Conservation (phyloP, 1,139 yeast genomes). For the Pneumocystis sp. region DNA sequence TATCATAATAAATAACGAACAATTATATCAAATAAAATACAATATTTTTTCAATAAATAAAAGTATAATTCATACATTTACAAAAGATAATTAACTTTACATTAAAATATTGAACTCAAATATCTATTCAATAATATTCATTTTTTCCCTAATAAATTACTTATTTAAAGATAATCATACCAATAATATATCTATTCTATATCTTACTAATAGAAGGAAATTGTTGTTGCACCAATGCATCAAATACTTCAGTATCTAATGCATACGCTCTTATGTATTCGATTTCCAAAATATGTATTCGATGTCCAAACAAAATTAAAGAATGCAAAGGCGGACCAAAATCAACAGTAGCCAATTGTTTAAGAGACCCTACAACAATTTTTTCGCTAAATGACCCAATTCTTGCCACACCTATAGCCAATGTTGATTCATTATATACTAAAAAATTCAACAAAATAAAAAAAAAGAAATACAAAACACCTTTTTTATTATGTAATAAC, state of each 20-base stretch:
- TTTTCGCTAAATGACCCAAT: slow-evolving; percentile 73
- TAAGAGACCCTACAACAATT: slow-evolving; percentile 73
- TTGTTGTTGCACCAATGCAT: not conserved
- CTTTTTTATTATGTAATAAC: slow-evolving; percentile 45
- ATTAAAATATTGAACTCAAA: not conserved
- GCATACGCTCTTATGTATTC: slow-evolving; percentile 49
- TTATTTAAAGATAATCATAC: not conserved
- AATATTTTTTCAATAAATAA: not conserved
- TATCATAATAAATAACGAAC: not conserved
- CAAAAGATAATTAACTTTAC: not conserved
- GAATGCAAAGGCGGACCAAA: slow-evolving; percentile 94
- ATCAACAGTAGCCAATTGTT: slow-evolving; percentile 43
- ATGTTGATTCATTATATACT: slow-evolving; percentile 63
- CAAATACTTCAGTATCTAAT: not conserved
- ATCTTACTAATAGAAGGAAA: not conserved
- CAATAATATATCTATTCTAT: not conserved
- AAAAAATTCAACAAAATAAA: not conserved
- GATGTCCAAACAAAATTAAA: slow-evolving; percentile 76
- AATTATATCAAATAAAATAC: not conserved
- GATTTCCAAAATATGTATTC: slow-evolving; percentile 82
- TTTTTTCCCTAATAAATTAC: not conserved
- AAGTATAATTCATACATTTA: not conserved
- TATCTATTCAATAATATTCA: not conserved
- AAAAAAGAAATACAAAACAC: slow-evolving; percentile 28
- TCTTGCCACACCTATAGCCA: slow-evolving; percentile 85